Evolutionary conservation across 352 stramenopile species (phyloP).

Genomic region (Thraustochytrium sp.): DNA sequence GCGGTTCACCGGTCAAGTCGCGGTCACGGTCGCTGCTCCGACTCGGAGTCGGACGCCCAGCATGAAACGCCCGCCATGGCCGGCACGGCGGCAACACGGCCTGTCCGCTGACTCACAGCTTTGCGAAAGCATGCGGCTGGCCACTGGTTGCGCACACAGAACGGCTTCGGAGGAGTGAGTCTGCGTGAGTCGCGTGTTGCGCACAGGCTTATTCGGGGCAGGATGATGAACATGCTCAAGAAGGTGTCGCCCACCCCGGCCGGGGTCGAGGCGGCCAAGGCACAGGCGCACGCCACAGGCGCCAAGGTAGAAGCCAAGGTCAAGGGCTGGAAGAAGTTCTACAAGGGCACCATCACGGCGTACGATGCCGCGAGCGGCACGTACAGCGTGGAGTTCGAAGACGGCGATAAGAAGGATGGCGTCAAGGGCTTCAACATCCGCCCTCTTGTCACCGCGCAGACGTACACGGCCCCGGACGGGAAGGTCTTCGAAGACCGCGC

Average conservation of each 20-base stretch:
- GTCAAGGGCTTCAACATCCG: conserved; percentile 45
- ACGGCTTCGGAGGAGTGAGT: too few relatives aligned
- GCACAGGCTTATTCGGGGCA: too few relatives aligned
- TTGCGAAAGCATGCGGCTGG: too few relatives aligned
- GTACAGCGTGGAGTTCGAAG: conserved; percentile 42
- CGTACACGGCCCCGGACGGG: conserved; percentile 75
- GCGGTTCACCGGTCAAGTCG: too few relatives aligned
- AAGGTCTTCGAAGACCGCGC: conserved; percentile 71
- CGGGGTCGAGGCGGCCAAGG: background rate
- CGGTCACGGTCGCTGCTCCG: too few relatives aligned
- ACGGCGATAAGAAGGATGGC: conserved; percentile 37
- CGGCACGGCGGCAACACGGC: too few relatives aligned
- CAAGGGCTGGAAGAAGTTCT: conserved; percentile 44
- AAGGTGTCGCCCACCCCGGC: background rate
- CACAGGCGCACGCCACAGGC: background rate
- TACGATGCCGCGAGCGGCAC: conserved; percentile 27
- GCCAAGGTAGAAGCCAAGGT: conserved; percentile 39
- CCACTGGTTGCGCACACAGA: too few relatives aligned
- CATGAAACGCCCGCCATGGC: too few relatives aligned
- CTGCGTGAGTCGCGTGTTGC: too few relatives aligned
- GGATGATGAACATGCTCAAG: conserved; percentile 18
- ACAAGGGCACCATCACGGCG: conserved; percentile 32
- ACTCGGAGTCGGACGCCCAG: too few relatives aligned
- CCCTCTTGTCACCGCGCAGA: background rate
- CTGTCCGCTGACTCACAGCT: too few relatives aligned